Evolutionary conservation across 768 basidiomycete genomes (phyloP), one percentile per base, ranked within the genome.

Genomic region (Fibroporia radiculosa): DNA sequence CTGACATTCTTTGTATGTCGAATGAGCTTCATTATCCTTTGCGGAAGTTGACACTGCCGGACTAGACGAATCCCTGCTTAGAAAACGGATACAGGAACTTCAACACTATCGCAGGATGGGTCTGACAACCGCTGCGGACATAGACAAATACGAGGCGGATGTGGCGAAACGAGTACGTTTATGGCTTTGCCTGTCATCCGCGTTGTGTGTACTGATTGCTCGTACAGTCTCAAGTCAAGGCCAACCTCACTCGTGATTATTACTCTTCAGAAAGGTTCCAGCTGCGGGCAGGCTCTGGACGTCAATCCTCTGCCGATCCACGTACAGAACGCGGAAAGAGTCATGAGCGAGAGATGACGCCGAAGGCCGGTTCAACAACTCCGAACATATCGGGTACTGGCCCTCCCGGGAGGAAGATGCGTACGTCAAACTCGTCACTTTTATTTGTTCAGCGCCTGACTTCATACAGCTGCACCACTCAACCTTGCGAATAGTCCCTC

Each of bases 401-500:
- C 24, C 68, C 69, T 32, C 61, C 67, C 8, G 66, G 69, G 3
- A 68, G 72, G 25, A 66, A 69, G 56, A 59, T 64, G 48, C 65
- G 72, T 73, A 54, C 42, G 72, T 61, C 19, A 22, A 42, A 19
- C 28, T 20, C 26, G 14, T 41, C 16, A 6, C 44, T 25, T 26
- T 14, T 29, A 16, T 40, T 40, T 11, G 24, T 39, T 34, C 23
- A 19, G 29, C 32, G 35, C 10, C 18, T 40, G 23, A 33, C 34
- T 26, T 58, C 42, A 11, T 13, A 12, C 48, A 73, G 73, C 73
- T 26, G 72, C 70, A 0, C 86, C 91, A 2, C 80, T 96, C 55
- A 93, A 95, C 59, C 77, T 98, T 47, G 84, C 93, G 26, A 92
- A 93, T 59, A 84, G 89, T 51, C 84, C 87, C 0, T 89, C 86